Base-by-base conservation (phyloP, 257 asterid genomes). In the Plectranthus barbatus region DNA sequence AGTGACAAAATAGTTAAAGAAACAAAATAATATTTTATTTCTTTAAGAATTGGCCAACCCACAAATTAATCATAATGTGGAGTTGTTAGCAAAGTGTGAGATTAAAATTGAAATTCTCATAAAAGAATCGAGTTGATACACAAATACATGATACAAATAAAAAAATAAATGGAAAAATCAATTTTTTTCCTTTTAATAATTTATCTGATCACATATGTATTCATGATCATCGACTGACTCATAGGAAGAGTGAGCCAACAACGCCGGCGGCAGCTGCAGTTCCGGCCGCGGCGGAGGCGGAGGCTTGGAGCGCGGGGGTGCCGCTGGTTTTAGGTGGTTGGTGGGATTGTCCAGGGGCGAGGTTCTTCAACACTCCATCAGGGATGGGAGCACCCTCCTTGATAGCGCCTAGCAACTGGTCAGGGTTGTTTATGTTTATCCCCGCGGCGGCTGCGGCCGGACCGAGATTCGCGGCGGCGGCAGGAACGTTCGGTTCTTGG, bases 231-330 rank as follows among this genome's bases (percentile, higher is more conserved):
- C 23, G 10, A 9, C 49, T 39, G 13, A 53, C 18, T 82, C 60
- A 80, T 60, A 74, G 74, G 74, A 80, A 69, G 39, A 86, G 62
- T 7, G 86, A 73, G 15, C 81, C 81, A 49, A 60, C 84, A 26
- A 72, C 36, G 6, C 75, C 73, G 0, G 74, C 78, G 49, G 73
- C 79, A 9, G 60, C 69, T 0, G 62, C 45, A 4, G 73, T 69
- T 17, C 66, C 66, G 19, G 72, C 70, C n/a, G n/a, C n/a, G 56
- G 59, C 19, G 20, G 70, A 7, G 52, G 79, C 40, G n/a, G 33
- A 64, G 44, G 56, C 70, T 6, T 39, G 50, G 11, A 58, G 37
- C 6, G 69, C 40, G 40, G 82, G 72, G 2, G 66, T 64, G 8
- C 70, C 71, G 0, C 31, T 2, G 1, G 36, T 8, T 31, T 12